phyloP scores from a whole-genome alignment of 1,284 basidiomycete genomes.

The Papiliotrema nemorosa region DNA sequence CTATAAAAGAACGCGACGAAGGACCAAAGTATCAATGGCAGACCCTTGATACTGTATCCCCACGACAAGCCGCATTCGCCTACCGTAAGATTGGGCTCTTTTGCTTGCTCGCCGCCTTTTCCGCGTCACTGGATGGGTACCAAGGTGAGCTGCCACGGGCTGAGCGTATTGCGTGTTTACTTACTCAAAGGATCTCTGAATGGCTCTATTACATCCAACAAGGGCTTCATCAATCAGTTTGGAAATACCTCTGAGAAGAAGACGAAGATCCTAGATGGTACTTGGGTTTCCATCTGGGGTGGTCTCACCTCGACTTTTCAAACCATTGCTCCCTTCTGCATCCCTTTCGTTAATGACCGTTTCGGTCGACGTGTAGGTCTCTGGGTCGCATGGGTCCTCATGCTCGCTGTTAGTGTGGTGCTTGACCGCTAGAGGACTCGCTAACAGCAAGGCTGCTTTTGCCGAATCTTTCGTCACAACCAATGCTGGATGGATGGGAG shows the following conservation, averaged over 20 bases:
- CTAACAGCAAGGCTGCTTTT: slow-evolving; percentile 1
- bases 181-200: neutral
- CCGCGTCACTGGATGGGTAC: slow-evolving; percentile 8
- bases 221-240: neutral
- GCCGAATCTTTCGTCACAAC: slow-evolving; percentile 15
- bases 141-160: neutral
- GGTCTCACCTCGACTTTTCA: slow-evolving; percentile 11
- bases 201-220: slow-evolving; percentile 8
- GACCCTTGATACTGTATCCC: neutral
- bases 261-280: slow-evolving; percentile 4
- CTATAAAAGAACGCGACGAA: too few relatives aligned
- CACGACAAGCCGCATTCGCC: neutral
- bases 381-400: slow-evolving; percentile 13
- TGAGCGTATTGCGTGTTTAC: too few relatives aligned
- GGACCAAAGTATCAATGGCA: neutral
- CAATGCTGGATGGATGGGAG: slow-evolving; percentile 12
- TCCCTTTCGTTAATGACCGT: slow-evolving; percentile 11
- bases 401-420: slow-evolving; percentile 8
- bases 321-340: slow-evolving; percentile 10
- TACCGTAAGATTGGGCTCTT: neutral
- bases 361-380: slow-evolving; percentile 17
- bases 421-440: neutral
- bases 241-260: neutral
- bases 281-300: slow-evolving; percentile 23
- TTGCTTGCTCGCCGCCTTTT: slow-evolving; percentile 7